Conservation (phyloP, 2,329 filamentous ascomycete genomes). For the Diaporthe sp. region DNA sequence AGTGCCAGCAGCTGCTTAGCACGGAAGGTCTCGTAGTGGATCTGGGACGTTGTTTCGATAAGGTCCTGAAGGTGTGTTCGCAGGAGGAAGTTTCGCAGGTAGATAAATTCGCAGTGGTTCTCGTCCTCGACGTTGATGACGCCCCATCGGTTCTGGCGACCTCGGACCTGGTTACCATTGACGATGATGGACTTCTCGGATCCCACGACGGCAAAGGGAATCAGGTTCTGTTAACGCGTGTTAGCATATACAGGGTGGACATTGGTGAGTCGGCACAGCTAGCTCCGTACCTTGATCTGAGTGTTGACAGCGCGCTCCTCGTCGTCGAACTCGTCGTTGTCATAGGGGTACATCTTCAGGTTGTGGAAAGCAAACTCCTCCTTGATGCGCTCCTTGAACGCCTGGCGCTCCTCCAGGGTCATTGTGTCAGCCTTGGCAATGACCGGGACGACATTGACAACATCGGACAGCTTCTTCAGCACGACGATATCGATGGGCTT, state of each 20-base stretch:
- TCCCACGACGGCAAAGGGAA: constrained; percentile 97
- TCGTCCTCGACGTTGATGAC: constrained; percentile 99
- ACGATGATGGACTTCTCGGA: constrained; percentile 99
- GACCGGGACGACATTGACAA: constrained; percentile 98
- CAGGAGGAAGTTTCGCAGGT: constrained; percentile 97
- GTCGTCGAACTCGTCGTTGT: constrained; percentile 98
- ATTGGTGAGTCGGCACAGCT: neutral
- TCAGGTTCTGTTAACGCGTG: constrained; percentile 75
- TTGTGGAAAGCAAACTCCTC: constrained; percentile 99
- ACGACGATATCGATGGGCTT: constrained; percentile 99
- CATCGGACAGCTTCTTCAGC: constrained; percentile 98
- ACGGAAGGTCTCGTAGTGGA: constrained; percentile 99
- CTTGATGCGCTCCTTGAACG: constrained; percentile 99
- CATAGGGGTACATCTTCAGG: constrained; percentile 99
- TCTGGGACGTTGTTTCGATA: constrained; percentile 99
- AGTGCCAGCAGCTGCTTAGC: constrained; percentile 97
- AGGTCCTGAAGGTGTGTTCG: constrained; percentile 98
- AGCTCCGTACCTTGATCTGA: constrained; percentile 86
- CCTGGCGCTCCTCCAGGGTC: constrained; percentile 93
- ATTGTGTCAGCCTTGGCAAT: constrained; percentile 98
- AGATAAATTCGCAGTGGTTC: constrained; percentile 99
- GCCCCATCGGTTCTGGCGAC: constrained; percentile 98
- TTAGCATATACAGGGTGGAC: constrained; percentile 51
- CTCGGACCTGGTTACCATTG: constrained; percentile 96
- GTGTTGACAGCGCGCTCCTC: constrained; percentile 95